A percentile compares a stretch with the other conserved stretches of the same genome.
phyloP scores from a whole-genome alignment of 192 early-diverging fungal genomes.

The Dimargaris verticillata region DNA sequence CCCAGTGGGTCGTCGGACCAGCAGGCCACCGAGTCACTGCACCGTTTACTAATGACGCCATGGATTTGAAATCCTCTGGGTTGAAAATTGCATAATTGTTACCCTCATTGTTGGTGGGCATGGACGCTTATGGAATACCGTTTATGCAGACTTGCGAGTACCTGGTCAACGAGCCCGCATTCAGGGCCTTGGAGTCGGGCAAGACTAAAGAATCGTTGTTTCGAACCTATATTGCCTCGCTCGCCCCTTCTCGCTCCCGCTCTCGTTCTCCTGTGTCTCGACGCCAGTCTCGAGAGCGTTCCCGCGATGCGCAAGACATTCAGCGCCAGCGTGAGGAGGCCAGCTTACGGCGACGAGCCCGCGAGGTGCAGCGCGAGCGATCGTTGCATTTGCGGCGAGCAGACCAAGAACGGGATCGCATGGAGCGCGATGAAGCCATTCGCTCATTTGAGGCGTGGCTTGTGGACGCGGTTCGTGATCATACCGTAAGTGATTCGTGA shows the following conservation, averaged over 20 bases:
- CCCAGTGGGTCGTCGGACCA: too few species aligned
- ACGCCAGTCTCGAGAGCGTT: background rate
- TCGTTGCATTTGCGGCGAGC: background rate
- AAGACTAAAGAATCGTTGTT: background rate
- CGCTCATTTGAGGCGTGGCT: slow-evolving; percentile 4
- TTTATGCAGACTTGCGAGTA: background rate
- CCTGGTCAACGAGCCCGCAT: background rate
- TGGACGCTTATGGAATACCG: too few species aligned
- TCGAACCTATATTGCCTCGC: background rate
- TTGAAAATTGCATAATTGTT: too few species aligned
- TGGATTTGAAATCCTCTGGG: too few species aligned
- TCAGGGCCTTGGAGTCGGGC: background rate
- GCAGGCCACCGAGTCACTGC: too few species aligned
- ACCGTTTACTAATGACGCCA: too few species aligned
- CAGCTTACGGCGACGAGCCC: background rate
- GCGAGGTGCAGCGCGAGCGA: slow-evolving; percentile 4
- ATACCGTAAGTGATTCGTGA: background rate
- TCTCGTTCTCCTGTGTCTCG: background rate
- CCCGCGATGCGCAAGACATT: background rate
- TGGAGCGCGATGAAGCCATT: background rate
- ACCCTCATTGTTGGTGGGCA: too few species aligned
- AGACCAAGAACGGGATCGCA: background rate
- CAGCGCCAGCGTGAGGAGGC: background rate
- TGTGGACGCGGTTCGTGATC: background rate
- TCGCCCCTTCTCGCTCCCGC: background rate